Percentiles rank a stretch among this genome's conserved stretches.
These are phyloP conservation scores for Cyphellophora europaea DNA, from an alignment of 2,329 filamentous ascomycete species.

Conservation along the genomic window DNA sequence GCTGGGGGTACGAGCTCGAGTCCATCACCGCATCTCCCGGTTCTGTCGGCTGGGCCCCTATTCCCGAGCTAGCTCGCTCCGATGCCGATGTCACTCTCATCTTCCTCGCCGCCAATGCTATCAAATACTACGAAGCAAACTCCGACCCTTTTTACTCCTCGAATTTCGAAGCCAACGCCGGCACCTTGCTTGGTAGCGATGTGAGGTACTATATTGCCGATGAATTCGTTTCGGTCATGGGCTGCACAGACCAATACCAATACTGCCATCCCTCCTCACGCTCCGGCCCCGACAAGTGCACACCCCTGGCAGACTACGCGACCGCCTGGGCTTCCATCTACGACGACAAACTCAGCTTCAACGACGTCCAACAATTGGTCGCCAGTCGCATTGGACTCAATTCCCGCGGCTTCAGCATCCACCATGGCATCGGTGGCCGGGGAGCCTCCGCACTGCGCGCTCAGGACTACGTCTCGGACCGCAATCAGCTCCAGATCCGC, in stretches of 20 bases:
- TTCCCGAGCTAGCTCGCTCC: slow-evolving; percentile 20
- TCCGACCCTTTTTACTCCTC: slow-evolving; percentile 25
- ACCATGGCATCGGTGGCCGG: slow-evolving; percentile 5
- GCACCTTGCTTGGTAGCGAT: slow-evolving; percentile 1
- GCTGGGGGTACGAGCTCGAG: slow-evolving; percentile 6
- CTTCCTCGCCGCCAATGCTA: slow-evolving; percentile 21
- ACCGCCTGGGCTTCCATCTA: slow-evolving; percentile 6
- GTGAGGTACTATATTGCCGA: slow-evolving; percentile 15
- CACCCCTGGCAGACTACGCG: slow-evolving; percentile 12
- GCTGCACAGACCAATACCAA: slow-evolving; percentile 26
- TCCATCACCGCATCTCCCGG: slow-evolving; percentile 5
- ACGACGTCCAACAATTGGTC: slow-evolving; percentile 7
- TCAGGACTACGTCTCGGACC: slow-evolving; percentile 6
- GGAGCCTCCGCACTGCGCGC: slow-evolving; percentile 12
- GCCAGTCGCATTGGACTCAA: slow-evolving; percentile 7
- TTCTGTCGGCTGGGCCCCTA: slow-evolving; percentile 15
- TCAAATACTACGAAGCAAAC: slow-evolving; percentile 20
- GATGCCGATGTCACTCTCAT: slow-evolving; percentile 25
- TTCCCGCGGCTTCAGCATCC: slow-evolving; percentile 4
- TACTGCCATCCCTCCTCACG: slow-evolving; percentile 20
- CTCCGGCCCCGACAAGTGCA: slow-evolving; percentile 12
- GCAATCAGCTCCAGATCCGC: slow-evolving; percentile 13
- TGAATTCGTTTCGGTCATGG: slow-evolving; percentile 18
- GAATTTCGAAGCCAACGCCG: slow-evolving; percentile 7
- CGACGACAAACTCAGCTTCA: slow-evolving; percentile 6